A percentile compares a stretch with the other conserved stretches of the same genome.
Conservation (phyloP, 2,329 filamentous ascomycete species). For the Sporothrix brasiliensis region DNA sequence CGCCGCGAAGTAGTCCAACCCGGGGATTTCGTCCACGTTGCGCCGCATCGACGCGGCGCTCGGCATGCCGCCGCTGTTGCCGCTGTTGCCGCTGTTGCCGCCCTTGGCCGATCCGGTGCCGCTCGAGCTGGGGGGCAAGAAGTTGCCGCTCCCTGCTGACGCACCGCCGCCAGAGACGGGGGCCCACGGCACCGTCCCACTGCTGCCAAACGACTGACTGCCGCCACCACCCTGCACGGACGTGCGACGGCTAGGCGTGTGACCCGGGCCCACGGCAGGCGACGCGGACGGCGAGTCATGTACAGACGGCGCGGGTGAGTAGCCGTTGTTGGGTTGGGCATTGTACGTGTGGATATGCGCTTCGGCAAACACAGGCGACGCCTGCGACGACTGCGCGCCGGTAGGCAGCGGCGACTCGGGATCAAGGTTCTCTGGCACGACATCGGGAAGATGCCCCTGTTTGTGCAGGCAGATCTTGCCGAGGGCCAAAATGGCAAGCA, state of each 20-base stretch:
- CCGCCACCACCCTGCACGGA: slow-evolving; percentile 51
- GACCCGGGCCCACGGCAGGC: slow-evolving; percentile 48
- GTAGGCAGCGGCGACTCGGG: slow-evolving; percentile 20
- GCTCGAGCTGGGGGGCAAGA: slow-evolving; percentile 10
- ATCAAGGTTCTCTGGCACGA: slow-evolving; percentile 55
- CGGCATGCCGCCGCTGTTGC: neutral
- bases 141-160: neutral
- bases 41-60: slow-evolving; percentile 38
- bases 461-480: slow-evolving; percentile 74
- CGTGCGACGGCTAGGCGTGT: slow-evolving; percentile 53
- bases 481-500: slow-evolving; percentile 80
- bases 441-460: slow-evolving; percentile 56
- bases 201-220: neutral
- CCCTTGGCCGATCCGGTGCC: slow-evolving; percentile 17
- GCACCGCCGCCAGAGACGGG: neutral
- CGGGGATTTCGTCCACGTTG: slow-evolving; percentile 85
- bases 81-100: neutral
- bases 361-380: neutral
- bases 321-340: slow-evolving; percentile 49
- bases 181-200: slow-evolving; percentile 3
- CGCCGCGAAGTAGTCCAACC: slow-evolving; percentile 84
- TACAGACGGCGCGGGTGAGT: slow-evolving; percentile 53
- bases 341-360: neutral
- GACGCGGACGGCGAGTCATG: slow-evolving; percentile 59
- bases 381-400: slow-evolving; percentile 37